Percentiles rank a stretch among this genome's conserved stretches.
These are phyloP conservation scores for Sarocladium kiliense DNA, from an alignment of 2,329 filamentous ascomycete species.

Conservation along the genomic window DNA sequence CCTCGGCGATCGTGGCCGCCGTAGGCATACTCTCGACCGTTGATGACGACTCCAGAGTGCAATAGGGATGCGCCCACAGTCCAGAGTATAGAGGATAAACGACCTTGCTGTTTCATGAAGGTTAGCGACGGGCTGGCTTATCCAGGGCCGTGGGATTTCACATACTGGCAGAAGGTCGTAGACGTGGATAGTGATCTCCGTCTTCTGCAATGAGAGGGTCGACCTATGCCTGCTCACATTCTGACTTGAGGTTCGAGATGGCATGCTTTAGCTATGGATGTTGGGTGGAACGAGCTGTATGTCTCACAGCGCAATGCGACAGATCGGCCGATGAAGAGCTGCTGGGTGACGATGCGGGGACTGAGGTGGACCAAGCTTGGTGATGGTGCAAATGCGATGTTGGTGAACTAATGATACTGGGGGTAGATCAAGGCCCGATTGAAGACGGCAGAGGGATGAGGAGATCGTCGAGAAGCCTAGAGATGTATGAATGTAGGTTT, in stretches of 20 bases:
- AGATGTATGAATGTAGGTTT: background rate
- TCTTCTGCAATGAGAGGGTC: conserved; percentile 65
- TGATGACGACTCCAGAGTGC: conserved; percentile 79
- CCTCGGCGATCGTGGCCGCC: conserved; percentile 70
- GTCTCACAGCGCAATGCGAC: conserved; percentile 5
- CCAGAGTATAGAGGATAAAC: conserved; percentile 73
- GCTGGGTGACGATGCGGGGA: background rate
- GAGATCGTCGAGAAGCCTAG: too few relatives aligned
- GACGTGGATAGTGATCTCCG: conserved; percentile 70
- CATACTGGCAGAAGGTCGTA: conserved; percentile 71
- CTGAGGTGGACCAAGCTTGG: background rate
- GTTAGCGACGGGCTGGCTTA: conserved; percentile 11
- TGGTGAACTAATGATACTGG: background rate
- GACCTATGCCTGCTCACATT: conserved; percentile 47
- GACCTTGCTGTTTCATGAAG: conserved; percentile 52
- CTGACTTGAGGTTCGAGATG: conserved; percentile 4
- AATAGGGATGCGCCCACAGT: conserved; percentile 70
- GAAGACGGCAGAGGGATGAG: too few relatives aligned
- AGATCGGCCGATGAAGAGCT: background rate
- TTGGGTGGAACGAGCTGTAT: background rate
- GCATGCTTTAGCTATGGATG: background rate
- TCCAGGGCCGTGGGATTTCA: background rate
- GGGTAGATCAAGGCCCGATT: background rate
- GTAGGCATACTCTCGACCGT: conserved; percentile 76
- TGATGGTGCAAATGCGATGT: background rate